Conservation (phyloP, 225 moss, liverwort and hornwort genomes). For the Polytrichum formosum region DNA sequence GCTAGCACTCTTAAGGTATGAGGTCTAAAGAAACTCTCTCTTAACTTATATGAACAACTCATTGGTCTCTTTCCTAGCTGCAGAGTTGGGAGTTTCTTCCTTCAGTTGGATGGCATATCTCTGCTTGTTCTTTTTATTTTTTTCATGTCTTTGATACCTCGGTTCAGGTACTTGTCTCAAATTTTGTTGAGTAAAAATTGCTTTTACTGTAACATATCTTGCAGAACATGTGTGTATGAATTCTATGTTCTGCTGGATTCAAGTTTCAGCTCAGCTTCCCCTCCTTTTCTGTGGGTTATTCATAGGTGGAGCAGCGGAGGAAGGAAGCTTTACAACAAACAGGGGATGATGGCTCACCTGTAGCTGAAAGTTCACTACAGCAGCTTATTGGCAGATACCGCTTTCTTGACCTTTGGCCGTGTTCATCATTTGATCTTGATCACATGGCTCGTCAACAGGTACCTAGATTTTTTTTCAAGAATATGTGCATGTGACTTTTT, state of each 20-base stretch:
- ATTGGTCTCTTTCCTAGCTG: too few species aligned
- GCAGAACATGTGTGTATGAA: too few species aligned
- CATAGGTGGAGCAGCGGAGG: conserved; percentile 93
- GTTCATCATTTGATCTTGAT: conserved; percentile 88
- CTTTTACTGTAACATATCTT: neutral
- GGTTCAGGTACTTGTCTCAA: too few species aligned
- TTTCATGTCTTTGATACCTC: too few species aligned
- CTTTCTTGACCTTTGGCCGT: conserved; percentile 98
- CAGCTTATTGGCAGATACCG: conserved; percentile 89
- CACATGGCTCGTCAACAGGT: conserved; percentile 96
- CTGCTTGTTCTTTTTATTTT: too few species aligned
- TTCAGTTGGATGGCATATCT: too few species aligned
- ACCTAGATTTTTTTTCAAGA: neutral
- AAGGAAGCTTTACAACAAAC: conserved; percentile 79
- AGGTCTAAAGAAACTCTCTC: neutral
- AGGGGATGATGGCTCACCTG: conserved; percentile 57
- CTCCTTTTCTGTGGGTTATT: conserved; percentile 15
- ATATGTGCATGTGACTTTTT: too few species aligned
- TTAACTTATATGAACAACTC: neutral
- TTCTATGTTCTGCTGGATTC: too few species aligned
- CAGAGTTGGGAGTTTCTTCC: too few species aligned
- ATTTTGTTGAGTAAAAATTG: too few species aligned
- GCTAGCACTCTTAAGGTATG: conserved; percentile 88
- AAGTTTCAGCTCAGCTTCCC: neutral
- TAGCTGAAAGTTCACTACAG: conserved; percentile 66